These are phyloP conservation scores for Venustampulla echinocandica DNA, from an alignment of 495 filamentous ascomycete genomes.

Conservation along the genomic window DNA sequence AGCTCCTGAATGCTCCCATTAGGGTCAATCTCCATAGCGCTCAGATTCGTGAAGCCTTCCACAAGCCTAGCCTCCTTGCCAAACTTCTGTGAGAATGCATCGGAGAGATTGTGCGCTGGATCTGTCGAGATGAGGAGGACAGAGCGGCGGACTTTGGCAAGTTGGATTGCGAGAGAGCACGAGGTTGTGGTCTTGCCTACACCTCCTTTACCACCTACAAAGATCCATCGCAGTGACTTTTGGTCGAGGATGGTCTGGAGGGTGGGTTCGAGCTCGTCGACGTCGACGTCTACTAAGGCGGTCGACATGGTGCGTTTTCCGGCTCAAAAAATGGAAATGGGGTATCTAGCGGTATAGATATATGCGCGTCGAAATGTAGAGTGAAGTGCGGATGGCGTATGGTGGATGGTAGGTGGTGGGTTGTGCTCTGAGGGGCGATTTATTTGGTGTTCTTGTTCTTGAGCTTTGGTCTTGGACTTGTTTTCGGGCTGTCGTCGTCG, in stretches of 20 bases:
- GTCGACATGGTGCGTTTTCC: slow-evolving; percentile 25
- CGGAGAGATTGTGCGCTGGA: slow-evolving; percentile 95
- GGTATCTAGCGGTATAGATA: no score
- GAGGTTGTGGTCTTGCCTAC: slow-evolving; percentile 99
- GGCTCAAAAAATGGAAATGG: no score
- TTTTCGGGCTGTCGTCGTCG: not conserved
- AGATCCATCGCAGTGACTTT: slow-evolving; percentile 94
- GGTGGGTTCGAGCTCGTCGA: slow-evolving; percentile 76
- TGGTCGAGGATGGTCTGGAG: slow-evolving; percentile 93
- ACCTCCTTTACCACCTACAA: slow-evolving; percentile 96
- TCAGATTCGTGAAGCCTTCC: slow-evolving; percentile 86
- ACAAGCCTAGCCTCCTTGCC: slow-evolving; percentile 94
- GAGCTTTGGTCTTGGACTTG: not conserved
- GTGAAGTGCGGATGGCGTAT: slow-evolving; percentile 22
- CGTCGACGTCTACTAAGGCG: slow-evolving; percentile 55
- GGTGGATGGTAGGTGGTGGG: not conserved
- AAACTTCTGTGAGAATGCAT: slow-evolving; percentile 98
- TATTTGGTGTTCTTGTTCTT: no score
- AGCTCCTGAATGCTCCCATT: slow-evolving; percentile 97
- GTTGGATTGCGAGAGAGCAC: slow-evolving; percentile 94
- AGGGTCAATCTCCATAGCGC: slow-evolving; percentile 99
- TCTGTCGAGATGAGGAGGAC: slow-evolving; percentile 98
- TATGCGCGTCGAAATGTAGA: no score
- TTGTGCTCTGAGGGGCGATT: not conserved
- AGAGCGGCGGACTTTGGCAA: slow-evolving; percentile 90